Evolutionary conservation across 2,329 filamentous ascomycete species (phyloP).

Genomic region (Colletotrichum gloeosporioides): DNA sequence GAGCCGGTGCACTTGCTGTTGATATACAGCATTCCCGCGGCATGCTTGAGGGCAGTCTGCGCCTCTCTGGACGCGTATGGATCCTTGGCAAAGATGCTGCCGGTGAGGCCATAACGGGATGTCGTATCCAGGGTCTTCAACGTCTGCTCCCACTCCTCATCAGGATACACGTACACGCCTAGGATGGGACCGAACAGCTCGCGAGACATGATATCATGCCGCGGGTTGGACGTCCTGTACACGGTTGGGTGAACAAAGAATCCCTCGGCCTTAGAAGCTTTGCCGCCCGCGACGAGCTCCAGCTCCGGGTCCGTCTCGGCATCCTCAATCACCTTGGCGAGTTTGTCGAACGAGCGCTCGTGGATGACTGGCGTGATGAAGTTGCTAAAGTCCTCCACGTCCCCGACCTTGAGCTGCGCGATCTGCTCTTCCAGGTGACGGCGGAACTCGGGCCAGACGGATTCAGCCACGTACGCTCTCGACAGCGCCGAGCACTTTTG

Average conservation of each 20-base stretch:
- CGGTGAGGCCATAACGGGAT: constrained; percentile 77
- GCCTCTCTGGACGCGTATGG: constrained; percentile 37
- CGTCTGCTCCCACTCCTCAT: not conserved
- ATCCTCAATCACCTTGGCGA: constrained; percentile 76
- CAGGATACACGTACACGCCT: constrained; percentile 72
- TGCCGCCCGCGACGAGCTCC: constrained; percentile 76
- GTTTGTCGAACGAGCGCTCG: constrained; percentile 79
- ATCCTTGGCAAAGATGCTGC: constrained; percentile 76
- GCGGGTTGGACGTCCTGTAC: constrained; percentile 75
- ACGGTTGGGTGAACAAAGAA: constrained; percentile 87
- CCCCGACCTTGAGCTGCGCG: constrained; percentile 72
- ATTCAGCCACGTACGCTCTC: constrained; percentile 78
- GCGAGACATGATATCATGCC: constrained; percentile 75
- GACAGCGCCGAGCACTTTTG: constrained; percentile 92
- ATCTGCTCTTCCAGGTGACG: constrained; percentile 71
- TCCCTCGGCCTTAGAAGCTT: constrained; percentile 77
- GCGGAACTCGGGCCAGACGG: constrained; percentile 75
- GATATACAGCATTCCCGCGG: not conserved
- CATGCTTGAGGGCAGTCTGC: not conserved
- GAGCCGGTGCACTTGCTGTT: not conserved
- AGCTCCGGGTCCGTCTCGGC: constrained; percentile 78
- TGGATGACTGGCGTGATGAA: constrained; percentile 92
- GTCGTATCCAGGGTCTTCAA: constrained; percentile 62
- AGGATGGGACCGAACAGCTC: constrained; percentile 87
- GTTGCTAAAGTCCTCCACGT: constrained; percentile 72